Conservation (phyloP, 805 yeast genomes). For the Ascoidea rubescens region DNA sequence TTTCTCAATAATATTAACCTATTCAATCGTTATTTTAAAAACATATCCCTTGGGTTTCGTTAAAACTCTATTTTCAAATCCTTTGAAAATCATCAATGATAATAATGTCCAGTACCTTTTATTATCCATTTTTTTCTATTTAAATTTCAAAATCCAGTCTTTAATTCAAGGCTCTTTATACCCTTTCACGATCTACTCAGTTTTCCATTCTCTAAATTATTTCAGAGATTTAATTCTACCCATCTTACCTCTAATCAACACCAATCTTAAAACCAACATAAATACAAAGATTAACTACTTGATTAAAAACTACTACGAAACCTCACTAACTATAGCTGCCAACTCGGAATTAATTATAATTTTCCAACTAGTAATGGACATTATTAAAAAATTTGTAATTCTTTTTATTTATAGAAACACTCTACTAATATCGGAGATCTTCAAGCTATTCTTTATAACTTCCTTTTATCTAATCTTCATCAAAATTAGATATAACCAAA, state of each 20-base stretch:
- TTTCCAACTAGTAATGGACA: slow-evolving; percentile 23
- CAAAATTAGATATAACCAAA: slow-evolving; percentile 46
- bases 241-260: slow-evolving; percentile 23
- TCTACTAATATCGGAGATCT: slow-evolving; percentile 15
- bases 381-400: slow-evolving; percentile 26
- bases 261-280: slow-evolving; percentile 16
- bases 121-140: slow-evolving; percentile 24
- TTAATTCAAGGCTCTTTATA: slow-evolving; percentile 34
- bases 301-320: slow-evolving; percentile 26
- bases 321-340: slow-evolving; percentile 29
- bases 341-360: slow-evolving; percentile 30
- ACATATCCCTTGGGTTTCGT: slow-evolving; percentile 18
- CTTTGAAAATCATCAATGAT: slow-evolving; percentile 20
- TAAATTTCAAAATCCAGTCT: slow-evolving; percentile 28
- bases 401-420: slow-evolving; percentile 13
- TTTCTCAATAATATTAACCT: slow-evolving; percentile 41
- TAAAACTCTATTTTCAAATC: slow-evolving; percentile 16
- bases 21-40: slow-evolving; percentile 44
- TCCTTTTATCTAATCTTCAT: slow-evolving; percentile 36
- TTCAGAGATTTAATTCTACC: slow-evolving; percentile 41
- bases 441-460: slow-evolving; percentile 25
- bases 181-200: slow-evolving; percentile 49
- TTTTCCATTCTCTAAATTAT: slow-evolving; percentile 52
- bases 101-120: slow-evolving; percentile 50
- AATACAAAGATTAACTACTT: slow-evolving; percentile 18